Conservation (phyloP, 2,329 filamentous ascomycete genomes). For the Colletotrichum orbiculare region DNA sequence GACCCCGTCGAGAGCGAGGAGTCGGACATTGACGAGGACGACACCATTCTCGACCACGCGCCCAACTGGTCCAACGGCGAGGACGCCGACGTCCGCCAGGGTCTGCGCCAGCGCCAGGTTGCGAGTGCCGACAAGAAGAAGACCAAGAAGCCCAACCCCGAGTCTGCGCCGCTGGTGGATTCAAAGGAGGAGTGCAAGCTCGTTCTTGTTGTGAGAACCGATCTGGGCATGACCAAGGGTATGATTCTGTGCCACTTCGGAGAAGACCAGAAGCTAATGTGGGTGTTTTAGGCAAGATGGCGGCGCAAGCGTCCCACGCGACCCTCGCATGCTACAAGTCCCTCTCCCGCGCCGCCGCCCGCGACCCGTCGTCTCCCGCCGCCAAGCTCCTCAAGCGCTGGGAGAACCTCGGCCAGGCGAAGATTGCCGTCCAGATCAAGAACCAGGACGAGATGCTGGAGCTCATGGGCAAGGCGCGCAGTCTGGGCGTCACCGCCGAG, state of each 20-base stretch:
- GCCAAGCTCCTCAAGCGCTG: slow-evolving; percentile 80
- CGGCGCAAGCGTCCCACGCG: slow-evolving; percentile 94
- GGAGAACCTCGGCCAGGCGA: slow-evolving; percentile 89
- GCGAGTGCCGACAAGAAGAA: slow-evolving; percentile 56
- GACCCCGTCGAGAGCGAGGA: slow-evolving; percentile 77
- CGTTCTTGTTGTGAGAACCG: slow-evolving; percentile 90
- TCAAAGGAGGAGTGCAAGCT: slow-evolving; percentile 89
- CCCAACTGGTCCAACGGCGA: slow-evolving; percentile 73
- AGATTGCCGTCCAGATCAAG: slow-evolving; percentile 92
- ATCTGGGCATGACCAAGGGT: slow-evolving; percentile 98
- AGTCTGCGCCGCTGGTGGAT: slow-evolving; percentile 44
- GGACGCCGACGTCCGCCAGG: slow-evolving; percentile 70
- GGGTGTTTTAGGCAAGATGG: slow-evolving; percentile 82
- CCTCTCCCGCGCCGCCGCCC: slow-evolving; percentile 67
- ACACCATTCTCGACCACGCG: slow-evolving; percentile 70
- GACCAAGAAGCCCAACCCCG: slow-evolving; percentile 42
- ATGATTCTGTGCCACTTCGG: slow-evolving; percentile 43
- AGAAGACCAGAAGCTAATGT: slow-evolving; percentile 7
- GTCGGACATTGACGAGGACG: slow-evolving; percentile 73
- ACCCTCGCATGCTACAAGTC: slow-evolving; percentile 97
- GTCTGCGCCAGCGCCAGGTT: slow-evolving; percentile 52
- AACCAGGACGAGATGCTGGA: slow-evolving; percentile 83
- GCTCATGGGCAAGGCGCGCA: slow-evolving; percentile 81
- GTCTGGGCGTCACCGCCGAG: slow-evolving; percentile 86
- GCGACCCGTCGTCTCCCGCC: slow-evolving; percentile 62